phyloP scores from a whole-genome alignment of 805 yeast genomes.

The Saccharomyces eubayanus region DNA sequence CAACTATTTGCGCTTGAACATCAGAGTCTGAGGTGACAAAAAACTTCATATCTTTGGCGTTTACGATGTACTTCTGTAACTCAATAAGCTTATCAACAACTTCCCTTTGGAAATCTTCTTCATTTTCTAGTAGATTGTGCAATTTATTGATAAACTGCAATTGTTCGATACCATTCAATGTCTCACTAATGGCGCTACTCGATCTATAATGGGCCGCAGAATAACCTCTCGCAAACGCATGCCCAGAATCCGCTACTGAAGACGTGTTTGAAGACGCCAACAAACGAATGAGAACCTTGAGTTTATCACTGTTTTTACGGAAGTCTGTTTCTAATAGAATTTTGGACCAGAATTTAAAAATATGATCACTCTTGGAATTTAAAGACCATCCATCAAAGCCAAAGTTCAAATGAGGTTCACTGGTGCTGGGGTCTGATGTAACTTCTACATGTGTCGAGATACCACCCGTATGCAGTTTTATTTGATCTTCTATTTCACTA shows the following conservation, averaged over 20 bases:
- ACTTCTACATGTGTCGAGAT: constrained; percentile 54
- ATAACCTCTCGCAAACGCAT: constrained; percentile 63
- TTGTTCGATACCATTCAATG: constrained; percentile 68
- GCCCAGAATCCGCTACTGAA: constrained; percentile 80
- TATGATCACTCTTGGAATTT: constrained; percentile 49
- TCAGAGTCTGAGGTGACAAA: constrained; percentile 53
- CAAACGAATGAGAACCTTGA: constrained; percentile 63
- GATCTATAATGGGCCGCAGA: constrained; percentile 58
- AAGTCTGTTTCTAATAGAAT: constrained; percentile 65
- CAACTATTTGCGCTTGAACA: constrained; percentile 17
- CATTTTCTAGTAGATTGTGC: constrained; percentile 41
- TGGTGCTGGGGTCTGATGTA: constrained; percentile 46
- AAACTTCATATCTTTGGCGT: constrained; percentile 39
- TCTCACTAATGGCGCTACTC: constrained; percentile 53
- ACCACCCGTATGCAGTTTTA: constrained; percentile 81
- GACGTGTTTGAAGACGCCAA: constrained; percentile 71
- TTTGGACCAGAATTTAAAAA: constrained; percentile 61
- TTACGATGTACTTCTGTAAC: constrained; percentile 40
- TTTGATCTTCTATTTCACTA: constrained; percentile 77
- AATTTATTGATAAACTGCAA: constrained; percentile 59
- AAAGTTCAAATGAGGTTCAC: constrained; percentile 44
- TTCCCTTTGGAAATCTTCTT: constrained; percentile 42
- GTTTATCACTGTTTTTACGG: constrained; percentile 50
- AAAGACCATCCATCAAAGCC: constrained; percentile 62
- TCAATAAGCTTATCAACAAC: constrained; percentile 57